Evolutionary conservation across 1,284 basidiomycete genomes (phyloP).

Genomic region (Cutaneotrichosporon sp.): DNA sequence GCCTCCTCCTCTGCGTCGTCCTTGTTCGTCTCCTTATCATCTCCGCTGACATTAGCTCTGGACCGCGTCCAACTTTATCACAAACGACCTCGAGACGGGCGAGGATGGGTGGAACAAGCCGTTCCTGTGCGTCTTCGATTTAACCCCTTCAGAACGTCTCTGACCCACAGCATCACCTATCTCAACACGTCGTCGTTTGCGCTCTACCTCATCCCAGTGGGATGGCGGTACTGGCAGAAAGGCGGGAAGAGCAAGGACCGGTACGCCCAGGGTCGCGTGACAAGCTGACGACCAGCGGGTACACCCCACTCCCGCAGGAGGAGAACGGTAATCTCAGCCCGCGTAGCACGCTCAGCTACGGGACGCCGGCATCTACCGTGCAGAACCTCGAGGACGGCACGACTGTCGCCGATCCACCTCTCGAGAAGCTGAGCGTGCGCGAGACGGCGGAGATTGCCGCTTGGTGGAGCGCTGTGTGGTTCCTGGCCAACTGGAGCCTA

Average conservation of each 20-base stretch:
- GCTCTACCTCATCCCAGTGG: conserved; percentile 76
- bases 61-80: conserved; percentile 51
- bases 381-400: conserved; percentile 10
- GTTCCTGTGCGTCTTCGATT: conserved; percentile 45
- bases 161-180: conserved; percentile 49
- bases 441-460: conserved; percentile 76
- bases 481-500: conserved; percentile 84
- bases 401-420: conserved; percentile 11
- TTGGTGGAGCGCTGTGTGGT: conserved; percentile 81
- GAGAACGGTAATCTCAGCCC: conserved; percentile 1
- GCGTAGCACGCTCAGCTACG: neutral
- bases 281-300: conserved; percentile 7
- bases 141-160: neutral
- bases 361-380: conserved; percentile 1
- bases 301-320: conserved; percentile 7
- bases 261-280: neutral
- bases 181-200: conserved; percentile 66
- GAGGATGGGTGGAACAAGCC: conserved; percentile 51
- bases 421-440: conserved; percentile 58
- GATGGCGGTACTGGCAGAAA: conserved; percentile 19
- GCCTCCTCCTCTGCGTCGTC: conserved; percentile 39
- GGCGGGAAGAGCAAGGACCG: conserved; percentile 6
- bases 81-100: conserved; percentile 46
- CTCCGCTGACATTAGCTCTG: conserved; percentile 36
- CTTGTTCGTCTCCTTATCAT: conserved; percentile 21